These are phyloP conservation scores for Candida sp. DNA, from an alignment of 1,139 yeast species.

Conservation along the genomic window DNA sequence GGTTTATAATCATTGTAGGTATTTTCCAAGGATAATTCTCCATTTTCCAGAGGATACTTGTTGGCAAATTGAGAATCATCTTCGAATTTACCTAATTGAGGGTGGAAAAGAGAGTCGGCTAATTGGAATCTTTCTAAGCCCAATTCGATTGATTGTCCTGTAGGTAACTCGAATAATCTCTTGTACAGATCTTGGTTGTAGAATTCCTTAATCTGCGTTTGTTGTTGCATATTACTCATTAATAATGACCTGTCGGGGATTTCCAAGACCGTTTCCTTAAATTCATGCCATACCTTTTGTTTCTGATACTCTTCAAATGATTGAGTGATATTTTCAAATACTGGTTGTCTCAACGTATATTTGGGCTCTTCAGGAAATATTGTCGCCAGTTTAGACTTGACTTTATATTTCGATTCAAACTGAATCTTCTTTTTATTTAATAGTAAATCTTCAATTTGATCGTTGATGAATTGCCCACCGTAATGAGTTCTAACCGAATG, in stretches of 20 bases:
- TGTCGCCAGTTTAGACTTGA: slow-evolving; percentile 32
- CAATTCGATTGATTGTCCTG: slow-evolving; percentile 44
- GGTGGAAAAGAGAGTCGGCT: slow-evolving; percentile 75
- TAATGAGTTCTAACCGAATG: slow-evolving; percentile 68
- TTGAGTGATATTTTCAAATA: slow-evolving; percentile 30
- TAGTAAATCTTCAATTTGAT: slow-evolving; percentile 35
- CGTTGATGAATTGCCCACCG: slow-evolving; percentile 57
- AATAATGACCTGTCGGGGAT: slow-evolving; percentile 43
- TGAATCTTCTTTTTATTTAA: slow-evolving; percentile 6
- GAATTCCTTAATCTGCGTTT: slow-evolving; percentile 19
- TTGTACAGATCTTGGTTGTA: slow-evolving; percentile 30
- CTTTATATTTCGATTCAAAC: slow-evolving; percentile 21
- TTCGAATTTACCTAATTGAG: slow-evolving; percentile 40
- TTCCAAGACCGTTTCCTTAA: slow-evolving; percentile 64
- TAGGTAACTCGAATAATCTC: slow-evolving; percentile 80
- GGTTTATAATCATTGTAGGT: slow-evolving; percentile 67
- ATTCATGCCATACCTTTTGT: slow-evolving; percentile 47
- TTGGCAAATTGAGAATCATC: slow-evolving; percentile 10
- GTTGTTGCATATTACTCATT: slow-evolving; percentile 13
- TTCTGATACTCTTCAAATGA: slow-evolving; percentile 36
- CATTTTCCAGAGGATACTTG: slow-evolving; percentile 34
- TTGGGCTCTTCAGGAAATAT: slow-evolving; percentile 29
- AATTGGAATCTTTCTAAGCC: slow-evolving; percentile 60
- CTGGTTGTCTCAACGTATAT: slow-evolving; percentile 24
- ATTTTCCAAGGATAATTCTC: slow-evolving; percentile 32